phyloP scores from a whole-genome alignment of 2,329 filamentous ascomycete species.

The Aspergillus oerlinghausenensis region DNA sequence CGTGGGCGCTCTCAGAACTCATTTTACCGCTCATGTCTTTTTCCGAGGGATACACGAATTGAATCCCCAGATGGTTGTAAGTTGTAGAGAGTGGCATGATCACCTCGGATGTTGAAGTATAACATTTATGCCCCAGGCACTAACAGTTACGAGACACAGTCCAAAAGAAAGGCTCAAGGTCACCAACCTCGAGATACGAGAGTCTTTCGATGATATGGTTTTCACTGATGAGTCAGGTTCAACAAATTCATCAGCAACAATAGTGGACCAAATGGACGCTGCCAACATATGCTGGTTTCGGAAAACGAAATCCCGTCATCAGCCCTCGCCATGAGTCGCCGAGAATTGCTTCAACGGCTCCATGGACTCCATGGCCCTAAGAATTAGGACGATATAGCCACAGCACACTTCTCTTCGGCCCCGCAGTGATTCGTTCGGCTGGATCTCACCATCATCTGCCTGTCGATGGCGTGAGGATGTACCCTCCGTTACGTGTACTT shows the following conservation, averaged over 20 bases:
- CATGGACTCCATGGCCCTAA: not conserved
- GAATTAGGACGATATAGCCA: not conserved
- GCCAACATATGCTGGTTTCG: conserved; percentile 1
- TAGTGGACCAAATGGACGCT: not conserved
- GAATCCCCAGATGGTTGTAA: not conserved
- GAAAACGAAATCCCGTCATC: conserved; percentile 8
- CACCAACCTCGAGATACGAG: not conserved
- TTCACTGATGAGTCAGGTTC: not conserved
- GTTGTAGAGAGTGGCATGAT: not conserved
- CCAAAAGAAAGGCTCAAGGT: not conserved
- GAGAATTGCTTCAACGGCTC: not conserved
- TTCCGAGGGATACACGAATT: too few species aligned
- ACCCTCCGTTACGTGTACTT: too few species aligned
- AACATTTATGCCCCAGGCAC: not conserved
- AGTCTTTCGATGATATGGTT: not conserved
- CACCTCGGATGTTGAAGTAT: not conserved
- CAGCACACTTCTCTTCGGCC: not conserved
- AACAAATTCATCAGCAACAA: not conserved
- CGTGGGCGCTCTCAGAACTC: too few species aligned
- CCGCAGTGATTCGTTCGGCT: conserved; percentile 4
- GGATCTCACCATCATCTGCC: conserved; percentile 5
- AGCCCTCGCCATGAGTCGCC: conserved; percentile 1
- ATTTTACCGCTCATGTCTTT: too few species aligned
- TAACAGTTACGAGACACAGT: not conserved
- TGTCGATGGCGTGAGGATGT: conserved; percentile 12